Evolutionary conservation across 2,329 filamentous ascomycete genomes (phyloP).

Genomic region (Pseudofabraea citricarpa): DNA sequence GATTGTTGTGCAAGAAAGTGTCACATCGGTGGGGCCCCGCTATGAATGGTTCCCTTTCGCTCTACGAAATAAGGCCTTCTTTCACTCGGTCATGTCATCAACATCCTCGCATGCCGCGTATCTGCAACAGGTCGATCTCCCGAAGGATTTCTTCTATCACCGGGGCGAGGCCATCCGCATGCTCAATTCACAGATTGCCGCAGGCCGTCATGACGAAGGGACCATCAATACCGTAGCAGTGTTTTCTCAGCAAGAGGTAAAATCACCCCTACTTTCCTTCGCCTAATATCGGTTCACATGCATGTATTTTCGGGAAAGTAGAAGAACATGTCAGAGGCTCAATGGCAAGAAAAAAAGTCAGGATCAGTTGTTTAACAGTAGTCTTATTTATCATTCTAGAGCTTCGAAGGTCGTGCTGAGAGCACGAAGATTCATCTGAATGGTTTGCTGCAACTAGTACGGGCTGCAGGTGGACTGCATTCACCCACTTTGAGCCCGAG

Average conservation of each 20-base stretch:
- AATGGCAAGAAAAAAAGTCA: not conserved
- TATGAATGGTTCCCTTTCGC: conserved; percentile 19
- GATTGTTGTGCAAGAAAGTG: conserved; percentile 8
- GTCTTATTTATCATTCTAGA: not conserved
- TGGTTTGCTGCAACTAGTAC: conserved; percentile 11
- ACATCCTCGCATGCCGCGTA: conserved; percentile 15
- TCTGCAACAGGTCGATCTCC: conserved; percentile 9
- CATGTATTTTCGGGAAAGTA: too few species aligned
- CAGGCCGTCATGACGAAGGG: conserved; percentile 14
- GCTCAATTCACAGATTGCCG: conserved; percentile 12
- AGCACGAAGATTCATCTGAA: conserved; percentile 12
- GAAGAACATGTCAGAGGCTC: too few species aligned
- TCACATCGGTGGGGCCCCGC: conserved; percentile 15
- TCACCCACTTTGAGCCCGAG: conserved; percentile 7
- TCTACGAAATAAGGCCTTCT: conserved; percentile 17
- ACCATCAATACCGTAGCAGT: conserved; percentile 16
- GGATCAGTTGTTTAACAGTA: conserved; percentile 1
- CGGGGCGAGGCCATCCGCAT: conserved; percentile 16
- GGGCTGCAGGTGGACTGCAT: conserved; percentile 11
- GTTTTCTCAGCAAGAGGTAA: conserved; percentile 18
- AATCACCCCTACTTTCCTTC: not conserved
- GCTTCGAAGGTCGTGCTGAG: conserved; percentile 10
- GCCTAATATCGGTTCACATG: too few species aligned
- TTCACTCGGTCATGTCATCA: conserved; percentile 17
- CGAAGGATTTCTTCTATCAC: conserved; percentile 11